Evolutionary conservation across 2,329 filamentous ascomycete genomes (phyloP), one percentile per base, ranked within the genome.

Genomic region (Fusarium haematococcum): DNA sequence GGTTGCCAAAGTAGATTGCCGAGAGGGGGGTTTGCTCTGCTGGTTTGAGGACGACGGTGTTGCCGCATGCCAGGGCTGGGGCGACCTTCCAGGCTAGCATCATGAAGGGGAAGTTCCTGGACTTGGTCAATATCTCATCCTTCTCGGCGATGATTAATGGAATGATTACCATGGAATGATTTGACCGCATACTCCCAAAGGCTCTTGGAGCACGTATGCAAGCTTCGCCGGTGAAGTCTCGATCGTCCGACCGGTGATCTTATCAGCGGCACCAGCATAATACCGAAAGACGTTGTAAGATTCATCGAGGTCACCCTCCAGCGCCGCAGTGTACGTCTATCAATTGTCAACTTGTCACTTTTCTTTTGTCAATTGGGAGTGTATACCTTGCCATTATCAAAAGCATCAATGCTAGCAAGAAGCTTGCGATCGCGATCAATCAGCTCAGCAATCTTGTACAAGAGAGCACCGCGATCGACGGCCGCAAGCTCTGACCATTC

Each of bases 181-280:
- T 80, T 84, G 83, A 5, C 87, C 91, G 68, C 91, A 92, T 0
- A 94, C 92, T 33, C 92, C 92, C 14, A 94, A 82, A 2, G 92
- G 92, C 77, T 93, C 90, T 48, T 90, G 88, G 16, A 93, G 85
- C 0, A 91, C 92, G 74, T 93, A 93, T 9, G 91, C 91, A 58
- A 93, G 86, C 77, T 93, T 93, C 2, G 84, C 83, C 1, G 88
- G 86, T 0, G 86, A 88, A 1, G 91, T 92, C 74, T 91, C 89
- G 73, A 94, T 93, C 6, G 91, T 91, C 76, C 91, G 88, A 14
- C 92, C 92, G 52, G 90, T 88, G 65, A 92, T 89, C 83, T 94
- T 94, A 81, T 93, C 92, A 20, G 91, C 90, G 79, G 88, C 93
- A 35, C 92, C 92, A 37, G 89, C 91, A 78, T 93, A 94, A 80